phyloP scores from a whole-genome alignment of 441 rosid genomes.

The Erodium texanum region DNA sequence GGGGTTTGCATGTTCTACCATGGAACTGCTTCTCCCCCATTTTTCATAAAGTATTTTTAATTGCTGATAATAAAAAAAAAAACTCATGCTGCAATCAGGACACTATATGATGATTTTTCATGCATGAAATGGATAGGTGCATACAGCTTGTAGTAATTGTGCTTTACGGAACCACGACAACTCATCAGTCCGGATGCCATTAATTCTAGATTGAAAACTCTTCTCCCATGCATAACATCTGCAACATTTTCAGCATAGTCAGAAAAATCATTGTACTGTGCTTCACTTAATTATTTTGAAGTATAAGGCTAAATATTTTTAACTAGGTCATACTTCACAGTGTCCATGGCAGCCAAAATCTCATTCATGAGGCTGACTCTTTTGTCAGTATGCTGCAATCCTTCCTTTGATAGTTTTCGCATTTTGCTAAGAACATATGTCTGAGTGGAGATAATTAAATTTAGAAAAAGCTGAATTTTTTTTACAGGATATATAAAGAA shows the following conservation, averaged over 20 bases:
- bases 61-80: too few relatives aligned
- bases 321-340: conserved; percentile 71
- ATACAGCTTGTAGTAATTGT: conserved; percentile 77
- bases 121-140: conserved; percentile 18
- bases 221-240: conserved; percentile 99
- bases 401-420: conserved; percentile 88
- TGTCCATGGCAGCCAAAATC: conserved; percentile 97
- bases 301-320: conserved; percentile 8
- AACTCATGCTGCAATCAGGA: not conserved
- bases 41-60: too few relatives aligned
- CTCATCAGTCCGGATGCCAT: conserved; percentile 69
- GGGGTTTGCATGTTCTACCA: too few relatives aligned
- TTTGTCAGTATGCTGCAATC: conserved; percentile 92
- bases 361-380: conserved; percentile 99
- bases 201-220: conserved; percentile 90
- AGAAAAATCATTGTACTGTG: conserved; percentile 12
- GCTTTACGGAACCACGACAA: conserved; percentile 96
- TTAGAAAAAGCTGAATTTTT: conserved; percentile 10
- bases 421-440: conserved; percentile 83
- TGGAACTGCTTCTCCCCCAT: too few relatives aligned
- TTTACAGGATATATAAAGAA: conserved; percentile 5
- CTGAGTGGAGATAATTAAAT: conserved; percentile 34
- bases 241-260: conserved; percentile 24
- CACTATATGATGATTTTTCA: not conserved
- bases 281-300: not conserved